Percentiles rank a stretch among this genome's conserved stretches.
Evolutionary conservation across 2,329 filamentous ascomycete genomes (phyloP).

Genomic region (Pezicula carpinea): DNA sequence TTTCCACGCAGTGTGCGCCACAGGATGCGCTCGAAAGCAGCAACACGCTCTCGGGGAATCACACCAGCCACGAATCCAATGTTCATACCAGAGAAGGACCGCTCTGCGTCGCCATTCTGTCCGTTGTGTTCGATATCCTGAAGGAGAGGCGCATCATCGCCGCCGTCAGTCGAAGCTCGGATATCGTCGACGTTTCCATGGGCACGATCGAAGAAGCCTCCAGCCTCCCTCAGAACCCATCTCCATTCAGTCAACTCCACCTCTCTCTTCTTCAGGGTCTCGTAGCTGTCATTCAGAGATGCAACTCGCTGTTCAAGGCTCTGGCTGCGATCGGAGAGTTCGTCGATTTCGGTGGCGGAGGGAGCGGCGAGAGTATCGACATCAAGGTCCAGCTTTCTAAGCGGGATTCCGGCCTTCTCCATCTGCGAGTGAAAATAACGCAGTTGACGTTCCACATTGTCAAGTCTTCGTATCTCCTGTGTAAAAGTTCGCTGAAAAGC

Average conservation of each 20-base stretch:
- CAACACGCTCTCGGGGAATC: slow-evolving; percentile 87
- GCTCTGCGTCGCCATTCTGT: slow-evolving; percentile 57
- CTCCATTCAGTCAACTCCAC: slow-evolving; percentile 97
- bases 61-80: slow-evolving; percentile 98
- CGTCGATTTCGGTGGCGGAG: slow-evolving; percentile 91
- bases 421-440: slow-evolving; percentile 97
- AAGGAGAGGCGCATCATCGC: slow-evolving; percentile 90
- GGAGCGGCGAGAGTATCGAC: slow-evolving; percentile 80
- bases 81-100: slow-evolving; percentile 95
- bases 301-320: slow-evolving; percentile 86
- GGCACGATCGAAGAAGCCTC: slow-evolving; percentile 94
- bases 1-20: slow-evolving; percentile 97
- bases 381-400: slow-evolving; percentile 89
- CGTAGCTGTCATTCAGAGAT: slow-evolving; percentile 95
- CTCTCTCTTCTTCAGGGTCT: slow-evolving; percentile 96
- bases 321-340: slow-evolving; percentile 87
- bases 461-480: slow-evolving; percentile 91
- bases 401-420: slow-evolving; percentile 82
- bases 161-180: slow-evolving; percentile 76
- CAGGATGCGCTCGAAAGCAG: slow-evolving; percentile 92
- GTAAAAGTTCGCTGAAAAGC: slow-evolving; percentile 98
- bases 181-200: slow-evolving; percentile 97
- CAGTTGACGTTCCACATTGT: slow-evolving; percentile 97
- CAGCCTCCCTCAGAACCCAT: slow-evolving; percentile 94
- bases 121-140: slow-evolving; percentile 90